A percentile compares a stretch with the other conserved stretches of the same genome.
phyloP scores from a whole-genome alignment of 78 protist genomes.

The Ministeria vibrans region DNA sequence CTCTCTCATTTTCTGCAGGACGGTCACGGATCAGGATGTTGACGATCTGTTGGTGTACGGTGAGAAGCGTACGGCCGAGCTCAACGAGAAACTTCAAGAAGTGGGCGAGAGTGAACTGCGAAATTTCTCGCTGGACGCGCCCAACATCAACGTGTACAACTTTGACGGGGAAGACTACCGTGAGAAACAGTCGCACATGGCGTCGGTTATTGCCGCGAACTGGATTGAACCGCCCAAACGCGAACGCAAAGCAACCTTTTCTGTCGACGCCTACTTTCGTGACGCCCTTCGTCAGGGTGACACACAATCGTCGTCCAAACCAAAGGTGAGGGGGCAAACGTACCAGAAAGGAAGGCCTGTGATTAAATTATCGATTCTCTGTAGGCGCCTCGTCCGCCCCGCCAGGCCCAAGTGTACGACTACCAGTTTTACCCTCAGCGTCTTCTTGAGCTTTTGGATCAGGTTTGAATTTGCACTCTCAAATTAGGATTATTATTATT shows the following conservation, averaged over 20 bases:
- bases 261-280: constrained; percentile 23
- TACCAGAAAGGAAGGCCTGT: too few species aligned
- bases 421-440: constrained; percentile 60
- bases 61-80: constrained; percentile 40
- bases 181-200: neutral
- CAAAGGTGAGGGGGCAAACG: neutral
- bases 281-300: neutral
- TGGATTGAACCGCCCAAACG: constrained; percentile 57
- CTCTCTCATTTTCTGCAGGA: too few species aligned
- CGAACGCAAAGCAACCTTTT: constrained; percentile 32
- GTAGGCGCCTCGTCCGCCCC: constrained; percentile 14
- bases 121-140: constrained; percentile 42
- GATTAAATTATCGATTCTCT: too few species aligned
- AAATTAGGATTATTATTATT: too few species aligned
- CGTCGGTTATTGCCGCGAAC: neutral
- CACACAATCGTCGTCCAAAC: constrained; percentile 45
- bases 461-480: too few species aligned
- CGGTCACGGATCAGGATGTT: constrained; percentile 44
- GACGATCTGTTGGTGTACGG: constrained; percentile 68
- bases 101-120: neutral
- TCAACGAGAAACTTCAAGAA: constrained; percentile 20
- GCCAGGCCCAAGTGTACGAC: constrained; percentile 9
- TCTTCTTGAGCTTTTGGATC: constrained; percentile 35
- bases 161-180: constrained; percentile 81
- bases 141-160: constrained; percentile 49